Evolutionary conservation across 2,329 filamentous ascomycete genomes (phyloP).

Genomic region (Tricladium varicosporioides): DNA sequence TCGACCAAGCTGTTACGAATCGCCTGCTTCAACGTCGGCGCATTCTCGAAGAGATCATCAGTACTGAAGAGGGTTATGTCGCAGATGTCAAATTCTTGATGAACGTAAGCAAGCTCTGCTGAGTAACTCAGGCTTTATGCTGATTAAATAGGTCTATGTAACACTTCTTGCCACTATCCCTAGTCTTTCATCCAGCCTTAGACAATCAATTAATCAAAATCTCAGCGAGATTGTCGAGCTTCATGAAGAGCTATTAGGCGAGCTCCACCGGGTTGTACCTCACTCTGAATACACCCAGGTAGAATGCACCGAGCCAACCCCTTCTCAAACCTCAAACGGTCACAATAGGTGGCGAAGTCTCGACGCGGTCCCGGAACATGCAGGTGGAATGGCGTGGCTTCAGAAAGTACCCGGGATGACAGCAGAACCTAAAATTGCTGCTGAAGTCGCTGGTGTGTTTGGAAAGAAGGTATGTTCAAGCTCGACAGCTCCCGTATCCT

Average conservation of each 20-base stretch:
- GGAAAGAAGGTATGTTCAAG: constrained; percentile 49
- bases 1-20: constrained; percentile 69
- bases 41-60: constrained; percentile 81
- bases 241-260: constrained; percentile 76
- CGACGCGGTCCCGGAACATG: constrained; percentile 35
- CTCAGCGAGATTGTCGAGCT: constrained; percentile 76
- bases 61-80: constrained; percentile 85
- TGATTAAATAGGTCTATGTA: constrained; percentile 65
- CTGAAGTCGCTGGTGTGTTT: constrained; percentile 61
- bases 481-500: neutral
- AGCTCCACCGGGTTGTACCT: constrained; percentile 70
- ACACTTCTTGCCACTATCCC: constrained; percentile 72
- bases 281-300: constrained; percentile 60
- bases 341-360: constrained; percentile 48
- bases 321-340: constrained; percentile 15
- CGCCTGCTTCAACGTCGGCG: constrained; percentile 74
- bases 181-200: constrained; percentile 59
- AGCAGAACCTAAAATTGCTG: constrained; percentile 57
- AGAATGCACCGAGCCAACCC: constrained; percentile 27
- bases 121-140: constrained; percentile 31
- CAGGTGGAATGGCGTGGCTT: constrained; percentile 40
- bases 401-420: constrained; percentile 50
- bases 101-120: constrained; percentile 61
- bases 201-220: constrained; percentile 75
- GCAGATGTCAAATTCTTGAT: constrained; percentile 82